Conservation (phyloP, 1,284 basidiomycete genomes). For the Cryptococcus sp. region DNA sequence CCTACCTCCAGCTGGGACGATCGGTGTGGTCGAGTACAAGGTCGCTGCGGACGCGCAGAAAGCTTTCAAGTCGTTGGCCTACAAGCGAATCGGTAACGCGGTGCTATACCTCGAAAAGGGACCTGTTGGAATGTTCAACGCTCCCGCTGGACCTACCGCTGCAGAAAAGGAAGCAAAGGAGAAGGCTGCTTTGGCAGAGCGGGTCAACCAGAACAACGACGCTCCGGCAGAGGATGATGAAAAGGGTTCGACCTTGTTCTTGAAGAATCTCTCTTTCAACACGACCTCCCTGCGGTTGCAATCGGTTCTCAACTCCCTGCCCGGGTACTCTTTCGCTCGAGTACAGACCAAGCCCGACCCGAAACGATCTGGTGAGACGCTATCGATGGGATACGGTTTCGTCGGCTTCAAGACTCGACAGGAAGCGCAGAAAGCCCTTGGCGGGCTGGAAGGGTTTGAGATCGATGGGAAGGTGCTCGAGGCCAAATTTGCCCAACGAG, state of each 20-base stretch:
- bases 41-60: slow-evolving; percentile 63
- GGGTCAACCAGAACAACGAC: slow-evolving; percentile 17
- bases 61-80: slow-evolving; percentile 78
- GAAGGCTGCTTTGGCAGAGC: slow-evolving; percentile 22
- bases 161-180: slow-evolving; percentile 36
- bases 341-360: slow-evolving; percentile 88
- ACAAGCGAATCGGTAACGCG: slow-evolving; percentile 80
- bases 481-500: slow-evolving; percentile 82
- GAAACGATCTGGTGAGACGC: slow-evolving; percentile 55
- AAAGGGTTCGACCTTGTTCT: slow-evolving; percentile 77
- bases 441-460: slow-evolving; percentile 71
- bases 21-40: slow-evolving; percentile 85
- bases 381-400: slow-evolving; percentile 96
- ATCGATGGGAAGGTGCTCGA: slow-evolving; percentile 82
- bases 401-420: slow-evolving; percentile 78
- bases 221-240: slow-evolving; percentile 53
- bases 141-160: slow-evolving; percentile 14
- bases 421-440: slow-evolving; percentile 68
- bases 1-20: slow-evolving; percentile 86
- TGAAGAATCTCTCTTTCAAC: slow-evolving; percentile 89
- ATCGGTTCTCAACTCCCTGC: slow-evolving; percentile 67
- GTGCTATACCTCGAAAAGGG: slow-evolving; percentile 92
- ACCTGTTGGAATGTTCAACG: slow-evolving; percentile 68
- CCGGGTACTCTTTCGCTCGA: slow-evolving; percentile 79
- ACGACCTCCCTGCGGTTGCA: slow-evolving; percentile 74